Conservation (phyloP, 352 stramenopile species). For the Saprolegnia diclina region DNA sequence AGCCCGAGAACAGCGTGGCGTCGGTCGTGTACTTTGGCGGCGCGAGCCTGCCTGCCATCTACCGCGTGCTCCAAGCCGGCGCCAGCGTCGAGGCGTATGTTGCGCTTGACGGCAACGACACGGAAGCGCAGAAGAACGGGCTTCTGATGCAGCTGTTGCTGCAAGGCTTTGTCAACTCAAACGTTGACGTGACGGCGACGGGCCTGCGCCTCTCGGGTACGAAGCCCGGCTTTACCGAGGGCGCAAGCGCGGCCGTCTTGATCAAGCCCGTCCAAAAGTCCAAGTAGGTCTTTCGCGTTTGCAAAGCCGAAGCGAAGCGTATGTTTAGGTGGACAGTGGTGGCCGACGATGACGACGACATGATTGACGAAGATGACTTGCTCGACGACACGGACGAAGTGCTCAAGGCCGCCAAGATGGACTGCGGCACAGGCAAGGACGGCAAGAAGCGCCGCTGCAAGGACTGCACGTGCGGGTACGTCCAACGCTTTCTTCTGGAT, state of each 20-base stretch:
- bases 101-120: slow-evolving; percentile 5
- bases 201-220: slow-evolving; percentile 47
- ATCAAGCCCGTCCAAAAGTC: slow-evolving; percentile 39
- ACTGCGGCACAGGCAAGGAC: slow-evolving; percentile 71
- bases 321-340: slow-evolving; percentile 64
- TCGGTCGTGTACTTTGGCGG: slow-evolving; percentile 9
- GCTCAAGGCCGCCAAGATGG: slow-evolving; percentile 55
- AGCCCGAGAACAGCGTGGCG: slow-evolving; percentile 33
- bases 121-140: slow-evolving; percentile 34
- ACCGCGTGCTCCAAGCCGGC: slow-evolving; percentile 19
- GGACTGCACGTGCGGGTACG: slow-evolving; percentile 94
- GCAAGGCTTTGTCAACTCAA: slow-evolving; percentile 58
- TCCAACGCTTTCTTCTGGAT: slow-evolving; percentile 17
- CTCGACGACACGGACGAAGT: slow-evolving; percentile 82
- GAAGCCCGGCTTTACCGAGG: slow-evolving; percentile 56
- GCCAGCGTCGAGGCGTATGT: slow-evolving; percentile 14
- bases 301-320: slow-evolving; percentile 45
- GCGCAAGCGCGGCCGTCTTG: slow-evolving; percentile 42
- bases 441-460: slow-evolving; percentile 95
- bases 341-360: slow-evolving; percentile 62
- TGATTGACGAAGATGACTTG: slow-evolving; percentile 80
- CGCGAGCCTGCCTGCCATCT: not conserved
- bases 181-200: slow-evolving; percentile 31
- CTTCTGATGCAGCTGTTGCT: slow-evolving; percentile 79
- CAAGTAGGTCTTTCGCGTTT: slow-evolving; percentile 29